Evolutionary conservation across 2,329 filamentous ascomycete species (phyloP), one percentile per base, ranked within the genome.

Genomic region (Colletotrichum tropicicola): DNA sequence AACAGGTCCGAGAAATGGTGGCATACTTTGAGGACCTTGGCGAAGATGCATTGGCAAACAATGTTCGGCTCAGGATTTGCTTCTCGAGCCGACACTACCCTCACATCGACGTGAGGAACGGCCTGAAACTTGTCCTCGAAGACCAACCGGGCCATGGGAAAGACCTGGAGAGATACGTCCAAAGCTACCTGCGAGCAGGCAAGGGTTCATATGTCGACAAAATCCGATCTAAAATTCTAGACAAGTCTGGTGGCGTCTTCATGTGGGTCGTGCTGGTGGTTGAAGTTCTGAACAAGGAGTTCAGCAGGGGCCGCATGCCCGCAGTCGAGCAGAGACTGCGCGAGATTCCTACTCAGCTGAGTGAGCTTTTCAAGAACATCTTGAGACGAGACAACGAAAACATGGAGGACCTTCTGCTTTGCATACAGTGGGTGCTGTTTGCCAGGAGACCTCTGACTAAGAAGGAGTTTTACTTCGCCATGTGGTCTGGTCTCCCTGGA

Each of bases 361-460:
- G 74, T 28, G 73, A 80, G 0, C 69, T 86, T 0, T 84, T 86
- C 64, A 73, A 71, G 25, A 70, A 82, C 28, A 79, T 83, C 5
- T 54, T 84, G 43, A 75, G 59, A 5, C 73, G 79, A 41, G 81
- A 86, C 64, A 27, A 55, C 4, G 59, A 73, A 1, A 75, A 80
- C 37, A 72, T 75, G 58, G 73, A 80, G 5, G 71, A 74, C 8
- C 63, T 83, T 4, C 27, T 75, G 0, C 65, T 81, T 19, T 82
- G 77, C 59, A 64, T 85, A 3, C 77, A 79, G 39, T 84, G 80
- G 78, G 72, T 85, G 6, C 70, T 84, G 0, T 84, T 74, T 47
- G 74, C 82, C 13, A 73, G 70, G 23, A 68, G 72, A 12, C 77
- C 80, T 2, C 68, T 83, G 10, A 72, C 43, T 1, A 73, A 60